Base-by-base conservation (phyloP, 2,329 filamentous ascomycete genomes). In the Penicillium psychrosexuale region DNA sequence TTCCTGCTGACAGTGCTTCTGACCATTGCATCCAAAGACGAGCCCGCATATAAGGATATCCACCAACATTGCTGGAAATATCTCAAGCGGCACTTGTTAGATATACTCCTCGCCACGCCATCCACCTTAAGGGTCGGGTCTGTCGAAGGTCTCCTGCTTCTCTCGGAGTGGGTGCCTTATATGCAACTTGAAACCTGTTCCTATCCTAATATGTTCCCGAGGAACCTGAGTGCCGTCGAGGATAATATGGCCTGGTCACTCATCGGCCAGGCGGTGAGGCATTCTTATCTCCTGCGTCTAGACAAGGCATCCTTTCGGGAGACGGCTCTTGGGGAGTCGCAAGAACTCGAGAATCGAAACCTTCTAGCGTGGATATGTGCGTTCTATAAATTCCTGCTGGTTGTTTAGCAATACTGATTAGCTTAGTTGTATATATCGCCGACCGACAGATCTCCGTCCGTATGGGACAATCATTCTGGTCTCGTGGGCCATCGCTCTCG, bases 231-330 rank as follows among this genome's bases (percentile, higher is more conserved):
- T 15, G 31, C 31, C 12, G 31, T 34, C 11, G 64, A 66, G 33
- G 63, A 65, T 45, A 60, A 55, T 15, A 60, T 57, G 31, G 63
- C 63, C 9, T 66, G 64, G 64, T 61, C 57, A 3, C 47, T 66
- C 13, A 59, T 66, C 22, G 64, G 64, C 1, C 61, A 58, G 13
- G 64, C 62, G 8, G 58, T 66, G 17, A 46, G 64, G 15, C 61
- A 65, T 36, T 53, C 56, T 4, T 66, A 65, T 49, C 53, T 66
- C n/a, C 52, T 57, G 15, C 63, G 57, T 12, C 38, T 66, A 17
- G 61, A 66, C 12, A 50, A 53, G 24, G 44, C 43, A 8, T 58
- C 64, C 9, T 66, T 66, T 27, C 54, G 47, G 6, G 49, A 53
- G 31, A 49, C 30, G 13, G 45, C 19, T 17, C 8, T 17, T 15